Evolutionary conservation across 2,329 filamentous ascomycete species (phyloP), one percentile per base, ranked within the genome.

Genomic region (Sclerotinia subarctica): DNA sequence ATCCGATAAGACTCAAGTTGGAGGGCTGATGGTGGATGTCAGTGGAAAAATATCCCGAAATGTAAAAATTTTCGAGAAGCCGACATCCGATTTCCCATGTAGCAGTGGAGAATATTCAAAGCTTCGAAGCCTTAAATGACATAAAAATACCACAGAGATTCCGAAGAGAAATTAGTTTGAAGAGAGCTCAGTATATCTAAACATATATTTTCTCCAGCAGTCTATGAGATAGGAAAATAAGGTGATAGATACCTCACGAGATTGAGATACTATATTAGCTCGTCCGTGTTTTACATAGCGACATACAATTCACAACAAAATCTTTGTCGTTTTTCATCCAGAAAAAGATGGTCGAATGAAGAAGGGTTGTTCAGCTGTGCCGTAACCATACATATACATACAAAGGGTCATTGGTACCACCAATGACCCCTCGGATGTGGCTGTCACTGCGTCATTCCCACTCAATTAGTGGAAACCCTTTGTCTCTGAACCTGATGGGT

Each of bases 391-490:
- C 44, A 19, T 29, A 62, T 49, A 32, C 44, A 19, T 29, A 62
- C 35, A 26, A 62, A 49, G 58, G 58, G 58, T 62, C 46, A 51
- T n/a, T 42, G 21, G 32, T 17, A 17, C 4, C 19, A 62, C 15
- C 32, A 29, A 19, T 56, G 53, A 35, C 53, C 53, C 29, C 46
- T 62, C 59, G 46, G 46, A 15, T 62, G 59, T 62, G 46, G 46
- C 46, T 51, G 46, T n/a, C 44, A 51, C 59, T 62, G 58, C 59
- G 59, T 62, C 59, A 62, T 49, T n/a, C 38, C 46, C 46, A 51
- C 46, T 21, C 29, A 19, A 29, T 15, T 29, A 60, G 44, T 35
- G 53, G 32, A 56, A 5, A 54, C 3, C 21, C 19, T n/a, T 35
- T 19, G 21, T 54, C 29, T 54, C 21, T 56, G 53, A 42, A 35